phyloP scores from a whole-genome alignment of 495 filamentous ascomycete species.

The Neurospora sp. region DNA sequence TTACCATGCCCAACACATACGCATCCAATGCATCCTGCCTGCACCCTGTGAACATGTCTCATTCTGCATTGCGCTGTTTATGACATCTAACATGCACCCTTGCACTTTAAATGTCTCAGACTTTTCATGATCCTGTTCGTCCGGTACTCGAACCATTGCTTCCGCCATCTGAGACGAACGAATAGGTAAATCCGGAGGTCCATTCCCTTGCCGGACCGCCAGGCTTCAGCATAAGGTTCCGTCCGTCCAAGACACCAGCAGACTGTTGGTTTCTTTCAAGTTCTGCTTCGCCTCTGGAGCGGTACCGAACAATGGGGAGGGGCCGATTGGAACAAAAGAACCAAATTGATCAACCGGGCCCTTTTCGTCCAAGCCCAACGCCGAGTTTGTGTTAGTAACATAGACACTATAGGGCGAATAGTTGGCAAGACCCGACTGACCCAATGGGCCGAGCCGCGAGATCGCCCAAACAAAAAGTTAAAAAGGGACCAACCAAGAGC shows the following conservation, averaged over 20 bases:
- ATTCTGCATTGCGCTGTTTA: not conserved
- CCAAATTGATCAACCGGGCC: not conserved
- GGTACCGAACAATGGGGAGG: not conserved
- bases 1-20: not conserved
- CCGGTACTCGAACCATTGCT: not conserved
- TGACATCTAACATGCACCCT: not conserved
- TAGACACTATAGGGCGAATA: not conserved
- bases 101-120: not conserved
- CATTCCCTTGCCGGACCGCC: not conserved
- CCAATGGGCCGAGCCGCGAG: not conserved
- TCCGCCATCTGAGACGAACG: not conserved
- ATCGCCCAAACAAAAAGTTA: not conserved
- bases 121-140: not conserved
- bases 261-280: not conserved
- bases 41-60: not conserved
- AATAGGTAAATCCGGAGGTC: not conserved
- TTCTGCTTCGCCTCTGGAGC: not conserved
- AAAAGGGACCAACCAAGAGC: not conserved
- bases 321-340: not conserved
- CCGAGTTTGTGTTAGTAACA: not conserved
- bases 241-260: not conserved
- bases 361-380: not conserved
- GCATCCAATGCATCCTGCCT: not conserved
- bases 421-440: not conserved
- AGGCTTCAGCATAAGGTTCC: not conserved